These are phyloP conservation scores for Theileria orientalis DNA, from an alignment of 169 alveolate genomes.

Conservation along the genomic window DNA sequence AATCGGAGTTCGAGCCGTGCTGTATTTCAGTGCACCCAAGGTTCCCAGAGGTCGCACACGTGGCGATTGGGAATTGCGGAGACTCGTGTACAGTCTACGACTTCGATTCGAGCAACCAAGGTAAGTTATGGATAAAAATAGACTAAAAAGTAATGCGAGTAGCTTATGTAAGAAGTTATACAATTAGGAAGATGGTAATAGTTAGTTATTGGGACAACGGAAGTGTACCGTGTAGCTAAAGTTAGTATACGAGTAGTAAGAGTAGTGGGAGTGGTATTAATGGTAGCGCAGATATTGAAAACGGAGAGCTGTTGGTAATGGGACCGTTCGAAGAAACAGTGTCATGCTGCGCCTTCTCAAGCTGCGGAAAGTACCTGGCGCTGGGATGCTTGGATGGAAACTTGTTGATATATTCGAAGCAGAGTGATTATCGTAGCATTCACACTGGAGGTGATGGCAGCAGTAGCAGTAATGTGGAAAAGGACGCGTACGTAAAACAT, in stretches of 20 bases:
- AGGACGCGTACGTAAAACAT: not conserved
- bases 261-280: too few species aligned
- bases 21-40: constrained; percentile 54
- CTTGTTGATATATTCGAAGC: not conserved
- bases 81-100: constrained; percentile 45
- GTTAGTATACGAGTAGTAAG: too few species aligned
- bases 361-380: constrained; percentile 32
- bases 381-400: constrained; percentile 46
- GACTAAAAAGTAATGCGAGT: not conserved
- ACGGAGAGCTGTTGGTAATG: constrained; percentile 6
- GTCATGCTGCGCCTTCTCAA: constrained; percentile 48
- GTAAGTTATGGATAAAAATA: not conserved
- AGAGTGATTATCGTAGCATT: not conserved
- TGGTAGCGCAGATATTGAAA: too few species aligned
- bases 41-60: constrained; percentile 58
- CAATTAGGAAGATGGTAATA: too few species aligned
- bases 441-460: not conserved
- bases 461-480: not conserved
- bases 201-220: too few species aligned
- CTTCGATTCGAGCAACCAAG: constrained; percentile 23
- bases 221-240: too few species aligned
- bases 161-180: too few species aligned
- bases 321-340: constrained; percentile 62
- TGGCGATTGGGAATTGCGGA: constrained; percentile 56
- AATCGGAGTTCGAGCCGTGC: constrained; percentile 20